Evolutionary conservation across 345 rosid species (phyloP), one percentile per base, ranked within the genome.

Genomic region (Pistacia integerrima): DNA sequence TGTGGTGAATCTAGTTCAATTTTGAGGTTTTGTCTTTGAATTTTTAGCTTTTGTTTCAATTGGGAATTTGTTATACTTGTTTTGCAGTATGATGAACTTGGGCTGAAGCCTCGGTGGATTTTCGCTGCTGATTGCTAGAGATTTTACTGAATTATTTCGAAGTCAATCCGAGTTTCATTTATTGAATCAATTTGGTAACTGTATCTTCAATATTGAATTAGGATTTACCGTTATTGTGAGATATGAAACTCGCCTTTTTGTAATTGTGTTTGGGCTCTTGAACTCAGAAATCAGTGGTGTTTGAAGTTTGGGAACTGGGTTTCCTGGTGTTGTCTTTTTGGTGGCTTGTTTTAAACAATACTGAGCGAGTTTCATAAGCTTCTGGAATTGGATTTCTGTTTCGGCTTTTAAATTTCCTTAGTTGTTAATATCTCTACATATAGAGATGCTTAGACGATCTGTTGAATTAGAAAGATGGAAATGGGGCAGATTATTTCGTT

Each of bases 401-500:
- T 44, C 56, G 28, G 35, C 64, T 30, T 68, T 30, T 61, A 38
- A 17, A 56, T 55, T 38, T 68, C 63, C 22, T 61, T 72, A 6
- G 63, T 25, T 63, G 77, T 28, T 5, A 64, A 33, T 25, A 25
- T 46, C 56, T 11, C 58, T n/a, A 77, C 57, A 28, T 54, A 18
- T 44, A 70, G 80, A 22, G 73, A 77, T 76, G 81, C 73, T 61
- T 55, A 12, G 14, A 33, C 20, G 28, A 30, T 59, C 22, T 30
- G 18, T 61, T 77, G 8, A 28, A 65, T 69, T 64, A 8, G 33
- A 72, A 76, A 69, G 35, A 76, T 76, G 70, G 81, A 69, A 44
- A 74, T 60, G 41, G 71, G 55, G 61, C 77, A 54, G 25, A 28
- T 67, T 58, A 64, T 44, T 66, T 75, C 67, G 52, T 58, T 76